These are phyloP conservation scores for Phytophthora litchii DNA, from an alignment of 352 stramenopile genomes.

Conservation along the genomic window DNA sequence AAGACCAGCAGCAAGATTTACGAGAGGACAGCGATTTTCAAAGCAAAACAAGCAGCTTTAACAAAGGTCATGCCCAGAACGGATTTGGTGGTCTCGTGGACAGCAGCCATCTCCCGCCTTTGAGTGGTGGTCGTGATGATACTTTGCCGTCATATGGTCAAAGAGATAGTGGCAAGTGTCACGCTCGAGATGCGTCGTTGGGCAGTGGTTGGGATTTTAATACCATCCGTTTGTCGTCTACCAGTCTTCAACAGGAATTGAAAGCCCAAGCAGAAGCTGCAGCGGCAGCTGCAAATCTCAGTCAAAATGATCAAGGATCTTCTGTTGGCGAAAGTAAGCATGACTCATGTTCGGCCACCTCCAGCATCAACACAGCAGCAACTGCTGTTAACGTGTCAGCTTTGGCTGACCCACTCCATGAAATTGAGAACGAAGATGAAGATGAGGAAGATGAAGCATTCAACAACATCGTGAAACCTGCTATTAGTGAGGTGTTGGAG, in stretches of 20 bases:
- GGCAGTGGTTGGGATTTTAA: conserved; percentile 84
- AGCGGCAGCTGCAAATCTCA: conserved; percentile 9
- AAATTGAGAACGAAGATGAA: conserved; percentile 33
- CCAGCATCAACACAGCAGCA: conserved; percentile 5
- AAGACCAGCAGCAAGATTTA: conserved; percentile 27
- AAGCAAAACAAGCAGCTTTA: conserved; percentile 11
- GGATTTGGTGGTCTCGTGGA: conserved; percentile 17
- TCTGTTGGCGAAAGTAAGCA: conserved; percentile 10
- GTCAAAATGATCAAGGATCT: conserved; percentile 3
- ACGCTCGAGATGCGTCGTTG: conserved; percentile 45
- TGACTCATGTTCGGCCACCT: background rate
- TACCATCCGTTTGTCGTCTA: conserved; percentile 64
- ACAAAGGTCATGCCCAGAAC: conserved; percentile 22
- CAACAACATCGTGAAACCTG: conserved; percentile 74
- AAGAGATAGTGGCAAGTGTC: conserved; percentile 42
- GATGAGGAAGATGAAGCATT: conserved; percentile 58
- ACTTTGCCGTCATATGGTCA: conserved; percentile 35
- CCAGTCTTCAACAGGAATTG: conserved; percentile 40
- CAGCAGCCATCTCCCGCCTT: conserved; percentile 18
- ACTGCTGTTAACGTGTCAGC: conserved; percentile 5
- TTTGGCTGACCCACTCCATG: conserved; percentile 14
- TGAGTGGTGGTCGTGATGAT: conserved; percentile 25
- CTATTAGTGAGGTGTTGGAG: conserved; percentile 76
- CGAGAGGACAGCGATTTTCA: conserved; percentile 12
- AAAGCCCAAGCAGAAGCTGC: conserved; percentile 35